Evolutionary conservation across 345 rosid species (phyloP).

Genomic region (Salix viminalis): DNA sequence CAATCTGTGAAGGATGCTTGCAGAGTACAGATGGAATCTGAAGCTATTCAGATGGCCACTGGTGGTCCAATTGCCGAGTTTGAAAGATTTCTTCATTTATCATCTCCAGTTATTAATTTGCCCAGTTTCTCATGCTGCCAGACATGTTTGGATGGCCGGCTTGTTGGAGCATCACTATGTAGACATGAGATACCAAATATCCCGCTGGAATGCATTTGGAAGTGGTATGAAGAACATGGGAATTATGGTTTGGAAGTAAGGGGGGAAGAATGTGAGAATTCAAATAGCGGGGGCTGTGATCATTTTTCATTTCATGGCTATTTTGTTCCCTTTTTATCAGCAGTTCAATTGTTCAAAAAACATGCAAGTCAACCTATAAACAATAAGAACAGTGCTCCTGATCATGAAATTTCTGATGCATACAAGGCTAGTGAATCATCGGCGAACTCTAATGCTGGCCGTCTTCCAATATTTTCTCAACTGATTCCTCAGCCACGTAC

Average conservation of each 20-base stretch:
- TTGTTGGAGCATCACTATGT: conserved; percentile 23
- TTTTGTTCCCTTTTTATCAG: conserved; percentile 57
- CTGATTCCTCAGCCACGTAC: conserved; percentile 30
- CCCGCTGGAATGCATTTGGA: conserved; percentile 43
- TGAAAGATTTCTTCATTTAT: conserved; percentile 45
- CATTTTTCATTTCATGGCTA: conserved; percentile 43
- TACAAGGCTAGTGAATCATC: conserved; percentile 7
- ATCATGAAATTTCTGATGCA: conserved; percentile 13
- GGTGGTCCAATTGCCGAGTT: conserved; percentile 54
- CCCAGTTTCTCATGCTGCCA: conserved; percentile 23
- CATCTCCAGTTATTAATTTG: conserved; percentile 42
- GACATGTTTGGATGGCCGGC: conserved; percentile 23
- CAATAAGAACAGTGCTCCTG: conserved; percentile 1
- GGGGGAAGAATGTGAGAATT: conserved; percentile 38
- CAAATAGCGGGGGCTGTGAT: conserved; percentile 42
- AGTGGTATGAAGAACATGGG: conserved; percentile 55
- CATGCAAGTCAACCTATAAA: conserved; percentile 6
- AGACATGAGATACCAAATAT: conserved; percentile 39
- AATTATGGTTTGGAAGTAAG: conserved; percentile 52
- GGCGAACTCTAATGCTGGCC: conserved; percentile 13
- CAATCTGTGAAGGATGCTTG: conserved; percentile 35
- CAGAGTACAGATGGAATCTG: conserved; percentile 38
- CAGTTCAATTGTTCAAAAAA: conserved; percentile 47
- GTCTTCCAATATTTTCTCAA: conserved; percentile 27
- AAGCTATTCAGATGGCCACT: conserved; percentile 42